These are phyloP conservation scores for Wickerhamiella bombiphila DNA, from an alignment of 805 yeast species.

Conservation along the genomic window DNA sequence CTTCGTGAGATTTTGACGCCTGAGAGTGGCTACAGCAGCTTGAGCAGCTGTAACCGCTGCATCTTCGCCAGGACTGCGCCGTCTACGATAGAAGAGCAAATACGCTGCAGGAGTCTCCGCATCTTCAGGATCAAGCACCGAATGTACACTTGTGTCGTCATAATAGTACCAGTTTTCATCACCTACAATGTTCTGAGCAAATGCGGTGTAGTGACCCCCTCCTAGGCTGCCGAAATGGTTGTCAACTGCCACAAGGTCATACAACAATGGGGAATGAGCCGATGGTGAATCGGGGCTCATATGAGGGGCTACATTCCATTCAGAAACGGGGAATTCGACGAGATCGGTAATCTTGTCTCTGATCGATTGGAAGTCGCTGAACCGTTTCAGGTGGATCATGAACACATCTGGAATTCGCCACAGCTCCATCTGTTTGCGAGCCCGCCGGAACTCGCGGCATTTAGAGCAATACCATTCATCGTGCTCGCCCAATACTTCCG, in stretches of 20 bases:
- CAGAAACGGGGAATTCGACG: constrained; percentile 78
- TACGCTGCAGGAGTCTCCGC: constrained; percentile 71
- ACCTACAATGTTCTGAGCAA: constrained; percentile 53
- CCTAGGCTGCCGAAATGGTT: constrained; percentile 94
- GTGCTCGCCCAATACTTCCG: constrained; percentile 74
- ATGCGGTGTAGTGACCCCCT: constrained; percentile 94
- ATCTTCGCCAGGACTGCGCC: constrained; percentile 9
- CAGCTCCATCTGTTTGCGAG: constrained; percentile 76
- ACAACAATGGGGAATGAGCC: constrained; percentile 31
- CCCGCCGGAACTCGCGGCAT: constrained; percentile 80
- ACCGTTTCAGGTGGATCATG: constrained; percentile 79
- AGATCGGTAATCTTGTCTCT: constrained; percentile 79
- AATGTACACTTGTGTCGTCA: constrained; percentile 63
- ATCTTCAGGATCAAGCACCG: constrained; percentile 42
- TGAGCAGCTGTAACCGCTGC: background rate
- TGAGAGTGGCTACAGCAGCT: background rate
- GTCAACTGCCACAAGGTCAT: constrained; percentile 85
- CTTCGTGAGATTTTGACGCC: background rate
- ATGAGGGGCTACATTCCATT: constrained; percentile 55
- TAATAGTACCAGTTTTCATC: constrained; percentile 78
- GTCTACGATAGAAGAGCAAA: constrained; percentile 62
- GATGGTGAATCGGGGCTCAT: constrained; percentile 20
- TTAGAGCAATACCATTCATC: constrained; percentile 90
- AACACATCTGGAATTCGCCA: constrained; percentile 92
- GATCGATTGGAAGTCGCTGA: constrained; percentile 67